phyloP scores from a whole-genome alignment of 148 eudicot species.

The Dianthus caryophyllus region DNA sequence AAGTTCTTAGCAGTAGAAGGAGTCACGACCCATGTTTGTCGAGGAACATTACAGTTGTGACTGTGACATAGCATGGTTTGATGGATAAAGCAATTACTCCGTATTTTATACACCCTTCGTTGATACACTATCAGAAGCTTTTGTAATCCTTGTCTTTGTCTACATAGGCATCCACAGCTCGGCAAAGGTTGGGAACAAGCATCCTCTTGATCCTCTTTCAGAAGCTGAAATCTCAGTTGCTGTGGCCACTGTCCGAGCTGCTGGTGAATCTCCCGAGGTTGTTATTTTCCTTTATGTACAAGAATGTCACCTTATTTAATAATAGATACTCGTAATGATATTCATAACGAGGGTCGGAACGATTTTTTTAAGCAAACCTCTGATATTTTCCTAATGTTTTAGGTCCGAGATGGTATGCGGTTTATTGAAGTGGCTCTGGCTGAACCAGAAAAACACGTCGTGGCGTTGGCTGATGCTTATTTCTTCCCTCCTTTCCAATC shows the following conservation, averaged over 20 bases:
- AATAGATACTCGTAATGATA: background rate
- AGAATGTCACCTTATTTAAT: background rate
- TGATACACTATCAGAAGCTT: no score
- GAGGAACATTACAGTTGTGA: no score
- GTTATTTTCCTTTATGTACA: background rate
- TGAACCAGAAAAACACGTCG: conserved; percentile 68
- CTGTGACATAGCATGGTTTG: no score
- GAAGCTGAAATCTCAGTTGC: conserved; percentile 72
- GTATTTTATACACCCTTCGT: no score
- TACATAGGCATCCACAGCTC: conserved; percentile 42
- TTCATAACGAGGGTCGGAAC: background rate
- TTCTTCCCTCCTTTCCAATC: conserved; percentile 82
- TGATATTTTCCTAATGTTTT: background rate
- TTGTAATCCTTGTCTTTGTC: no score
- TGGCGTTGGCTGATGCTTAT: conserved; percentile 81
- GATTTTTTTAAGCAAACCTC: background rate
- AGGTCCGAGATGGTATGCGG: conserved; percentile 80
- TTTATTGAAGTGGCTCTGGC: conserved; percentile 67
- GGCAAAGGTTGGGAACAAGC: conserved; percentile 51
- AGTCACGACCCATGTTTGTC: no score
- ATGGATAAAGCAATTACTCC: no score
- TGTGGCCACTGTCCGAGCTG: conserved; percentile 71
- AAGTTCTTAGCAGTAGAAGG: no score
- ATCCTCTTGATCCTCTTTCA: conserved; percentile 71
- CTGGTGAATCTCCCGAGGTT: conserved; percentile 80